Evolutionary conservation across 352 stramenopile species (phyloP).

Genomic region (Pythium volutum): DNA sequence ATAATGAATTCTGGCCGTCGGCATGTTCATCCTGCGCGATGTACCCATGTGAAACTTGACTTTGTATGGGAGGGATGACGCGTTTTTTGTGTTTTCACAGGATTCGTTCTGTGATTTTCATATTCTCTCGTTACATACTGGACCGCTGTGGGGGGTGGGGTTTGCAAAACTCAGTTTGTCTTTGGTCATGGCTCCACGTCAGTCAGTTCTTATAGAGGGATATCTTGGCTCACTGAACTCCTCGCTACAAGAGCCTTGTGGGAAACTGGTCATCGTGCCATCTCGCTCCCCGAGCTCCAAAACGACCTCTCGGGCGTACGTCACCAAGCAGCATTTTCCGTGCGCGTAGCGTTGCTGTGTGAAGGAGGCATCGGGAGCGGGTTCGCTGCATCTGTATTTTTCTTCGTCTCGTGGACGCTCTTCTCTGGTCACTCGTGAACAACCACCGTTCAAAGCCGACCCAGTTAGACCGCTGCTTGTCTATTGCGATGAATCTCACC

Average conservation of each 20-base stretch:
- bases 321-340: neutral
- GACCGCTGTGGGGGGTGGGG: neutral
- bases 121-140: too few relatives aligned
- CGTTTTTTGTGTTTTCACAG: too few relatives aligned
- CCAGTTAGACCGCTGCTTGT: neutral
- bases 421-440: neutral
- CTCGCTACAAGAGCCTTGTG: neutral
- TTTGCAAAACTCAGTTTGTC: neutral
- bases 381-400: too few relatives aligned
- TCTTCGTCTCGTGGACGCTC: neutral
- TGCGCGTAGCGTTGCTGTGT: too few relatives aligned
- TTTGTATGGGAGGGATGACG: too few relatives aligned
- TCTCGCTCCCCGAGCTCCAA: neutral
- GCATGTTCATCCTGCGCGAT: too few relatives aligned
- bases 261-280: neutral
- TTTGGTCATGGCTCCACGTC: neutral
- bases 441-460: neutral
- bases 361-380: too few relatives aligned
- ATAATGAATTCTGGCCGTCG: too few relatives aligned
- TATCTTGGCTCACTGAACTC: constrained; percentile 7
- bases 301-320: constrained; percentile 8
- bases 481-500: constrained; percentile 17
- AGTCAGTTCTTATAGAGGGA: constrained; percentile 18
- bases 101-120: too few relatives aligned
- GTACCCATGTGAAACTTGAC: too few relatives aligned